A percentile compares a stretch with the other conserved stretches of the same genome.
Evolutionary conservation across 176 grass and related monocot genomes (phyloP).

Genomic region (Aegilops speltoides): DNA sequence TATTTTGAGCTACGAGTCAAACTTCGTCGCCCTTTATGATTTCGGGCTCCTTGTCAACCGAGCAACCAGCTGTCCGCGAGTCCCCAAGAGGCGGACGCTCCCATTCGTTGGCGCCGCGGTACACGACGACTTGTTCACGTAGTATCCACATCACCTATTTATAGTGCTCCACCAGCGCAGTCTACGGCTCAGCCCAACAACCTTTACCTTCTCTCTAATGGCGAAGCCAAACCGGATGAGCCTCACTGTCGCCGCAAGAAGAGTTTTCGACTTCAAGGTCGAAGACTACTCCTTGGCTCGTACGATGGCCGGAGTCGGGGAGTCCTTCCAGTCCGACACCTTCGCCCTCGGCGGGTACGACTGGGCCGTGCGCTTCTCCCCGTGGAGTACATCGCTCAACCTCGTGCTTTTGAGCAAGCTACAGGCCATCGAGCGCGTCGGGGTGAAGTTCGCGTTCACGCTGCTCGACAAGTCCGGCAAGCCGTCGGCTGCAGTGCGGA

Average conservation of each 20-base stretch:
- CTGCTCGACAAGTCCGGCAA: neutral
- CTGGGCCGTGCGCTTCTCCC: slow-evolving; percentile 32
- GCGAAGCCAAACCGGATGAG: neutral
- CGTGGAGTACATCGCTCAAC: neutral
- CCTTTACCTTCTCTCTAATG: neutral
- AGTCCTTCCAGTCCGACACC: neutral
- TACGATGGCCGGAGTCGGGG: neutral
- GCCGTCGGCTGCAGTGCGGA: too few relatives aligned
- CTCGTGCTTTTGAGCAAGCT: slow-evolving; percentile 12
- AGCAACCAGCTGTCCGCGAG: neutral
- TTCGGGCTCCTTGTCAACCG: neutral
- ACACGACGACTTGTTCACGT: neutral
- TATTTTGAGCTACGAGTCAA: neutral
- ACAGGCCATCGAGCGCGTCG: neutral
- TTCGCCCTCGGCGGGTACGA: neutral
- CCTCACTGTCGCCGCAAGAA: neutral
- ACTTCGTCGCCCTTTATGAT: neutral
- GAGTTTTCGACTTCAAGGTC: neutral
- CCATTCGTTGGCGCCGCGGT: neutral
- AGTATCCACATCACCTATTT: neutral
- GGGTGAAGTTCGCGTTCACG: neutral
- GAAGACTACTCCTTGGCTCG: neutral
- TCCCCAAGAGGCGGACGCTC: neutral
- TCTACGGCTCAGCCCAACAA: neutral
- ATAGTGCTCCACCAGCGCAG: neutral